Conservation (phyloP, 768 basidiomycete genomes). For the Lanmaoa rubissima region DNA sequence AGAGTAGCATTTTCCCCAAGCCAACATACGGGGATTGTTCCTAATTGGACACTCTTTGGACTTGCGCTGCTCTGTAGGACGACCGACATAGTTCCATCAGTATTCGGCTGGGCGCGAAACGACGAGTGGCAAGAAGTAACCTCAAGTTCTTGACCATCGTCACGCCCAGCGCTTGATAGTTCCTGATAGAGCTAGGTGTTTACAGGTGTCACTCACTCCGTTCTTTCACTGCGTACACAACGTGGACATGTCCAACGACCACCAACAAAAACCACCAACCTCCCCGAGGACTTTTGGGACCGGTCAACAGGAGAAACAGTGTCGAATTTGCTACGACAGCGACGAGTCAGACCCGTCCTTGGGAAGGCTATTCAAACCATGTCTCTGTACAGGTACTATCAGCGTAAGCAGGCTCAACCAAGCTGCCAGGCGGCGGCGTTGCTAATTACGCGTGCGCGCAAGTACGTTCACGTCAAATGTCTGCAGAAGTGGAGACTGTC, state of each 20-base stretch:
- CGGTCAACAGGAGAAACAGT: constrained; percentile 55
- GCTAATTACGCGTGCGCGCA: constrained; percentile 21
- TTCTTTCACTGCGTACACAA: constrained; percentile 1
- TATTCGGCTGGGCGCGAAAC: not conserved
- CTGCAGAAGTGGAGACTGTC: constrained; percentile 71
- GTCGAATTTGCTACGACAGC: constrained; percentile 82
- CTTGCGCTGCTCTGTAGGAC: not conserved
- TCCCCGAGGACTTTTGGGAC: constrained; percentile 13
- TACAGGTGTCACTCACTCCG: not conserved
- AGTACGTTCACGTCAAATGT: constrained; percentile 82
- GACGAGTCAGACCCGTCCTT: constrained; percentile 54
- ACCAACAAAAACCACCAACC: constrained; percentile 7
- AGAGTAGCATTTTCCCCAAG: not conserved
- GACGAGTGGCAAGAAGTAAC: constrained; percentile 4
- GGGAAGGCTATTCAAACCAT: constrained; percentile 78
- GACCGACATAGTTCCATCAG: not conserved
- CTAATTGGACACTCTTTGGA: constrained; percentile 11
- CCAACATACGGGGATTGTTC: constrained; percentile 3
- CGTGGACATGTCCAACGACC: constrained; percentile 19
- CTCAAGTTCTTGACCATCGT: not conserved
- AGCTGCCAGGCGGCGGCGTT: constrained; percentile 7
- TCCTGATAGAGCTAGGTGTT: not conserved
- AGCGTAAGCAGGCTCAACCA: constrained; percentile 41
- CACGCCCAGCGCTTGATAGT: not conserved
- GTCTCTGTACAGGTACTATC: constrained; percentile 70